Evolutionary conservation across 2,329 filamentous ascomycete species (phyloP).

Genomic region (Pseudophaeomoniella oleicola): DNA sequence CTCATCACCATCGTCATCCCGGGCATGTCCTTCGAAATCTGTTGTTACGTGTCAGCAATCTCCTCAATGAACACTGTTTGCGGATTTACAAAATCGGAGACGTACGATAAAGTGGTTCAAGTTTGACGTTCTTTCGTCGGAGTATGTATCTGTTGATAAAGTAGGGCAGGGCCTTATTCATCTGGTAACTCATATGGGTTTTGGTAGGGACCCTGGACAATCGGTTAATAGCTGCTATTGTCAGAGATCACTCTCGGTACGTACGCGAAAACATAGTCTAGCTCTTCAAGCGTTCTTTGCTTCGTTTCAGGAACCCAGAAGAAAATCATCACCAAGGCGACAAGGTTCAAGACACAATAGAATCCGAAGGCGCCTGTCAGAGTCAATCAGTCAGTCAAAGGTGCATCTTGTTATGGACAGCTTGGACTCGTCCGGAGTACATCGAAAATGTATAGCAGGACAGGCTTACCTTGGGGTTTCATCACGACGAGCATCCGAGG

Average conservation of each 20-base stretch:
- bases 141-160: conserved; percentile 44
- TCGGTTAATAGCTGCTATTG: conserved; percentile 12
- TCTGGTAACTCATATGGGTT: conserved; percentile 38
- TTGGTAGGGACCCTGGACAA: conserved; percentile 31
- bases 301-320: conserved; percentile 38
- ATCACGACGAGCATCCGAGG: conserved; percentile 28
- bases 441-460: no score
- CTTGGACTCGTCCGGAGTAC: no score
- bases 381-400: neutral
- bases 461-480: conserved; percentile 18
- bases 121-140: conserved; percentile 28
- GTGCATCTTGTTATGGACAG: no score
- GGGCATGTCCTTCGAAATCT: conserved; percentile 19
- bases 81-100: no score
- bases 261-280: conserved; percentile 34
- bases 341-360: conserved; percentile 40
- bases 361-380: conserved; percentile 40
- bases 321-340: conserved; percentile 45
- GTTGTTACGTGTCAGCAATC: no score
- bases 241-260: neutral
- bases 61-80: no score
- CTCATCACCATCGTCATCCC: conserved; percentile 10
- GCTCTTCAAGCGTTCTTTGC: conserved; percentile 34
- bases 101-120: conserved; percentile 32
- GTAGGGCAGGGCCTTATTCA: conserved; percentile 40